Evolutionary conservation across 345 rosid species (phyloP).

Genomic region (Gossypioides kirkii): DNA sequence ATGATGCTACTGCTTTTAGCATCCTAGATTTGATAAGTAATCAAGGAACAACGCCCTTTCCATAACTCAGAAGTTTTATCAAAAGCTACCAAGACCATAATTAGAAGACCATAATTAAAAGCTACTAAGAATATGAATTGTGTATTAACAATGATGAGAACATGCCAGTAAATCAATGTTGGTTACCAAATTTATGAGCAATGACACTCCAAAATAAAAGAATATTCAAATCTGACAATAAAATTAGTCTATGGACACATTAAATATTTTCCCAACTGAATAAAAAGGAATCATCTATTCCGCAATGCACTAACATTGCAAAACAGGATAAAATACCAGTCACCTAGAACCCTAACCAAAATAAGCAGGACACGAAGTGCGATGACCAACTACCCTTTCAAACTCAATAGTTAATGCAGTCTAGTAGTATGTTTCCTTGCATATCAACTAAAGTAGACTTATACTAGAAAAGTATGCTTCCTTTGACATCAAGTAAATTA

Average conservation of each 20-base stretch:
- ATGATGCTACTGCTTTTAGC: neutral
- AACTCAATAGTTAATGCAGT: slow-evolving; percentile 2
- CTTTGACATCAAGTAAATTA: too few relatives aligned
- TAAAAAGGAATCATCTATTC: neutral
- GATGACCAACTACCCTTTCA: neutral
- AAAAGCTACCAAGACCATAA: neutral
- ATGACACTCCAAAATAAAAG: neutral
- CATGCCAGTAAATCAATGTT: neutral
- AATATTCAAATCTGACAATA: neutral
- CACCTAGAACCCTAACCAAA: neutral
- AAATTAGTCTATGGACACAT: neutral
- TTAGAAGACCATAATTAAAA: neutral
- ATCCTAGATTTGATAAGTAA: neutral
- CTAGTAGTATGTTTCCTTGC: neutral
- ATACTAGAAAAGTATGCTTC: neutral
- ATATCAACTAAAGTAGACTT: neutral
- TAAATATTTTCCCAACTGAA: neutral
- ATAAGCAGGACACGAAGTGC: neutral
- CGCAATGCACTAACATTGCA: neutral
- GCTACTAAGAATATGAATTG: neutral
- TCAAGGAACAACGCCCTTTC: neutral
- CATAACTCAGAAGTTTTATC: neutral
- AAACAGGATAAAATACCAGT: neutral
- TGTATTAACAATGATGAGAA: neutral
- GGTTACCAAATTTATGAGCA: neutral